These are phyloP conservation scores for Sordariomycetes sp. DNA, from an alignment of 2,329 filamentous ascomycete species.

Conservation along the genomic window DNA sequence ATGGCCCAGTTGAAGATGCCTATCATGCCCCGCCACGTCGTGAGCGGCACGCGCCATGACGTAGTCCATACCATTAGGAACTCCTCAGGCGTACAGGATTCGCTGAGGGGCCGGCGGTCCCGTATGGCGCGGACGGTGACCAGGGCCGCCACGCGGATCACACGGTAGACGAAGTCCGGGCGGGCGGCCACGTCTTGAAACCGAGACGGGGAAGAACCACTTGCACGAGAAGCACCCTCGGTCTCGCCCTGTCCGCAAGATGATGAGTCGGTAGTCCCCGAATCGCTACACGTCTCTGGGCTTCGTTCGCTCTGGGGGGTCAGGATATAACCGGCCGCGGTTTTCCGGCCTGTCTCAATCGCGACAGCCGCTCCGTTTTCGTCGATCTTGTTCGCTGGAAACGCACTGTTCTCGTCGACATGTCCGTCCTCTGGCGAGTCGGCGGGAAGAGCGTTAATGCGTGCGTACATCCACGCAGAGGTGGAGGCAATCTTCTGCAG, in stretches of 20 bases:
- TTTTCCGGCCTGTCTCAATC: background rate
- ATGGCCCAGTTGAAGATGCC: constrained; percentile 39
- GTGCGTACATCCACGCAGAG: constrained; percentile 26
- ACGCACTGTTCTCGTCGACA: constrained; percentile 5
- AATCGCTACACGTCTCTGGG: background rate
- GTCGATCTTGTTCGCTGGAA: background rate
- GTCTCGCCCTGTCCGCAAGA: background rate
- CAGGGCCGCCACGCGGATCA: constrained; percentile 32
- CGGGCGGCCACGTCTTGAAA: constrained; percentile 7
- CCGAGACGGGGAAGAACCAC: background rate
- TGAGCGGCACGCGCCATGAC: constrained; percentile 33
- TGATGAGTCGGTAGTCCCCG: background rate
- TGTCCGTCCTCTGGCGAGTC: constrained; percentile 10
- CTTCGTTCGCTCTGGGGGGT: background rate
- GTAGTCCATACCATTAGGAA: constrained; percentile 33
- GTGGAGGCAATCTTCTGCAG: constrained; percentile 25
- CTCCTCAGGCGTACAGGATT: constrained; percentile 24
- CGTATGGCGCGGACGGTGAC: constrained; percentile 37
- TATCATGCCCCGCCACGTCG: constrained; percentile 32
- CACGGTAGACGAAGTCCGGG: constrained; percentile 33
- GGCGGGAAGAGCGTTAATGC: constrained; percentile 22
- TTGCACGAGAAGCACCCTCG: background rate
- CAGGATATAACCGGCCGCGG: background rate
- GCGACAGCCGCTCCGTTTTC: background rate
- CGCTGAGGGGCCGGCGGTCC: constrained; percentile 27